A percentile compares a stretch with the other conserved stretches of the same genome.
phyloP scores from a whole-genome alignment of 305 asterid species.

The Plantago coronopus region DNA sequence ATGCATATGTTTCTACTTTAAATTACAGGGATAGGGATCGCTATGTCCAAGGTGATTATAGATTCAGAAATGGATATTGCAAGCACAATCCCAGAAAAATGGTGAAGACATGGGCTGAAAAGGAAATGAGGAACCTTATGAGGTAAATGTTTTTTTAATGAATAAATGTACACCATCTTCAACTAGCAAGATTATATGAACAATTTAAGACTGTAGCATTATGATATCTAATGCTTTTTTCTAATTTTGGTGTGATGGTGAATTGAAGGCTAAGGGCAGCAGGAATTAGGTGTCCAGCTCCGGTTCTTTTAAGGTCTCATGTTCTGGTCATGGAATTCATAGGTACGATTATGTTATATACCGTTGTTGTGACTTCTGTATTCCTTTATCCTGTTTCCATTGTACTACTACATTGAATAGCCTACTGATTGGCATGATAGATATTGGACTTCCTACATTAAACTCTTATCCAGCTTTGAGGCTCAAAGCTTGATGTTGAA shows the following conservation, averaged over 20 bases:
- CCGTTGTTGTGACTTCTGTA: background rate
- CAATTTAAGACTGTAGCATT: background rate
- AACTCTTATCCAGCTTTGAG: too few species aligned
- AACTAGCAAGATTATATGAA: background rate
- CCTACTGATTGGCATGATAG: too few species aligned
- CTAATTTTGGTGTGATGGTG: conserved; percentile 20
- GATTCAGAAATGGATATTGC: conserved; percentile 89
- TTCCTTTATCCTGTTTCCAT: too few species aligned
- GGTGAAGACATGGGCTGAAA: conserved; percentile 99
- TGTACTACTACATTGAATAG: too few species aligned
- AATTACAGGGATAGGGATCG: conserved; percentile 92
- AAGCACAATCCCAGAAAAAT: conserved; percentile 93
- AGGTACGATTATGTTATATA: conserved; percentile 42
- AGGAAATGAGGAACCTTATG: conserved; percentile 97
- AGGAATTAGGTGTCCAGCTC: conserved; percentile 88
- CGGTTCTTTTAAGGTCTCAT: conserved; percentile 81
- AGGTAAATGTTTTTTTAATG: conserved; percentile 41
- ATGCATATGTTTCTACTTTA: conserved; percentile 16
- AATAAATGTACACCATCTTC: background rate
- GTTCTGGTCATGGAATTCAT: conserved; percentile 98
- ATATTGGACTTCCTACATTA: too few species aligned
- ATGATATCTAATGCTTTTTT: background rate
- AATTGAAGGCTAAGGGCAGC: conserved; percentile 77
- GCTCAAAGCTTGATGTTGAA: too few species aligned
- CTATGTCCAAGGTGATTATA: conserved; percentile 93